Evolutionary conservation across 306 rosid genomes (phyloP).

Genomic region (Trifolium pratense): DNA sequence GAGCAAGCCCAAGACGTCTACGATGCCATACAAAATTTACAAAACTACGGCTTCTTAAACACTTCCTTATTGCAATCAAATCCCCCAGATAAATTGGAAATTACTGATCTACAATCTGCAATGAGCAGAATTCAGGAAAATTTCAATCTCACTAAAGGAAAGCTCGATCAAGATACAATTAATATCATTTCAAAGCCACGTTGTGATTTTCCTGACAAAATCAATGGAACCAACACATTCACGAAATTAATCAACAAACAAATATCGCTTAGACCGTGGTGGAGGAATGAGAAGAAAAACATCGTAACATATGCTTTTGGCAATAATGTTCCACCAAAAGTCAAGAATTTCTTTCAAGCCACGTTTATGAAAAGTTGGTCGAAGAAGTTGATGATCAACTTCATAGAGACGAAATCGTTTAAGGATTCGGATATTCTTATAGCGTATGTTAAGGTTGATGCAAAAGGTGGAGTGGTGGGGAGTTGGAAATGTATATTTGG

Average conservation of each 20-base stretch:
- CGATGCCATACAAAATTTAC: too few species aligned
- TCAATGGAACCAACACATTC: background rate
- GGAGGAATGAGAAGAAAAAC: background rate
- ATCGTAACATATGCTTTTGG: background rate
- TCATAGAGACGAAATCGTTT: background rate
- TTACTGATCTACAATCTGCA: background rate
- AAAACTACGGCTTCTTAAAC: background rate
- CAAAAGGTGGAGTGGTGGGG: background rate
- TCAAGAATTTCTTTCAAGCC: background rate
- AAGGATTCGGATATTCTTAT: background rate
- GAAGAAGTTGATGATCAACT: background rate
- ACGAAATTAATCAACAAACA: conserved; percentile 6
- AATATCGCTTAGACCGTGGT: conserved; percentile 18
- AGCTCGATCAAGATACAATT: background rate
- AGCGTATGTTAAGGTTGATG: background rate
- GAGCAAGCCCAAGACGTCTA: too few species aligned
- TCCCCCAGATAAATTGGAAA: background rate
- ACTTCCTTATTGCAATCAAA: background rate
- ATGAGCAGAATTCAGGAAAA: background rate
- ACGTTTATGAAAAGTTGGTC: conserved; percentile 10
- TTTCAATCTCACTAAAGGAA: background rate
- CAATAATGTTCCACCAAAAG: background rate
- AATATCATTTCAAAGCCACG: background rate
- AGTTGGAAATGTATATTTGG: too few species aligned
- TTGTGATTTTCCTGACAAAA: background rate